Evolutionary conservation across 2,329 filamentous ascomycete species (phyloP).

Genomic region (Colletotrichum costaricense): DNA sequence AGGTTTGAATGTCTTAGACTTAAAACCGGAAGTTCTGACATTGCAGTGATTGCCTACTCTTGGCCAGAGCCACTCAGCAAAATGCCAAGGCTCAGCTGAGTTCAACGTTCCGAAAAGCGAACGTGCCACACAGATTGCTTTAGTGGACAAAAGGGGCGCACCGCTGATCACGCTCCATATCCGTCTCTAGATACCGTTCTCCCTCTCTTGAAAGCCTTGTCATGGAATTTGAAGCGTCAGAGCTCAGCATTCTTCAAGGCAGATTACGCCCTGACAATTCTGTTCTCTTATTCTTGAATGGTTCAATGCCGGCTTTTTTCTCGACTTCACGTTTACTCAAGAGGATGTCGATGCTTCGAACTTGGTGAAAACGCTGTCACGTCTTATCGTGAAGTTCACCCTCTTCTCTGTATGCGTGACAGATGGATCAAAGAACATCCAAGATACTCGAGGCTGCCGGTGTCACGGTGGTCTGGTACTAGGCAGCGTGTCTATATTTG

Average conservation of each 20-base stretch:
- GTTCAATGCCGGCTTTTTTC: background rate
- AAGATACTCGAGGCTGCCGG: background rate
- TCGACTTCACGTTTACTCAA: background rate
- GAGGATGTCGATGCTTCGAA: no score
- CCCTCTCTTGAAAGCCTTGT: background rate
- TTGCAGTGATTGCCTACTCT: background rate
- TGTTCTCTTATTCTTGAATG: background rate
- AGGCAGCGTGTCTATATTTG: background rate
- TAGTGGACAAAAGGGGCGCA: background rate
- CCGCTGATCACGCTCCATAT: background rate
- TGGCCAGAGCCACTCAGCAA: background rate
- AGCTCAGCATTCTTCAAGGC: background rate
- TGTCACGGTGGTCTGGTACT: background rate
- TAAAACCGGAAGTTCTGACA: background rate
- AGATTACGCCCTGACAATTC: no score
- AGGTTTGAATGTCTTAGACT: background rate
- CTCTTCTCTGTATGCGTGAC: no score
- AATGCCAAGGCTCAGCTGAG: background rate
- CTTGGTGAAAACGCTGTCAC: no score
- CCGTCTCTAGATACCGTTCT: background rate
- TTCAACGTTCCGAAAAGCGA: background rate
- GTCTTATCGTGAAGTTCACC: no score
- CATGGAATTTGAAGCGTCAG: background rate
- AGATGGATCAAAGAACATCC: fast-evolving
- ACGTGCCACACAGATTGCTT: background rate